These are phyloP conservation scores for Metarhizium sp. DNA, from an alignment of 2,329 filamentous ascomycete species.

Conservation along the genomic window DNA sequence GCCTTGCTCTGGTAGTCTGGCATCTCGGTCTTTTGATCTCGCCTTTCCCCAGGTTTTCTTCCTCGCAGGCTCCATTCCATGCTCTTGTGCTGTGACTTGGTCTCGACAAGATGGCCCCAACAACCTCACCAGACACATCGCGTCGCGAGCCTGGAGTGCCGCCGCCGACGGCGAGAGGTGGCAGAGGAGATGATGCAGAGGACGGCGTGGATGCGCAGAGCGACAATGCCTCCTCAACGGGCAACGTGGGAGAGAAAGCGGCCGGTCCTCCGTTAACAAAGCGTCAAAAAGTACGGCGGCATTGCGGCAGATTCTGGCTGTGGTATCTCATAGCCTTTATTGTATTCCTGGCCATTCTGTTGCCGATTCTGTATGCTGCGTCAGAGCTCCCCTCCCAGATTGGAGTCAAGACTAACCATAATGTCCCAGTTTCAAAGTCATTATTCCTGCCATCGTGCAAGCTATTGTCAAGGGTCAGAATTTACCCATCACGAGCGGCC, in stretches of 20 bases:
- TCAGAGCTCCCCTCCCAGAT: not conserved
- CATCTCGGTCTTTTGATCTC: not conserved
- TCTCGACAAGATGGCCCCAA: not conserved
- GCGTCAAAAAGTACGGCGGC: constrained; percentile 27
- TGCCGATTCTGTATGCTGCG: constrained; percentile 34
- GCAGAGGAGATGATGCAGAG: not conserved
- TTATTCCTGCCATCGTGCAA: constrained; percentile 36
- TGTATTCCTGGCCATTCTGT: constrained; percentile 32
- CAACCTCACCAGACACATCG: not conserved
- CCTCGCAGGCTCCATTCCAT: not conserved
- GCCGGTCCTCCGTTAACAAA: constrained; percentile 9
- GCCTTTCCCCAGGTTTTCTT: not conserved
- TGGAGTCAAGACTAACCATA: constrained; percentile 4
- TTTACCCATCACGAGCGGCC: constrained; percentile 27
- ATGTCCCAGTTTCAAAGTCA: constrained; percentile 30
- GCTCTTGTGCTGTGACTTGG: not conserved
- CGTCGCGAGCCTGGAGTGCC: not conserved
- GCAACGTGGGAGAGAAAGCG: constrained; percentile 5
- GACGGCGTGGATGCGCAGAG: not conserved
- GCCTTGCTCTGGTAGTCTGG: too few relatives aligned
- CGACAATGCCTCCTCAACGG: constrained; percentile 1
- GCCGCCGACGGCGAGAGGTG: not conserved
- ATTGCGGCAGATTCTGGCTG: constrained; percentile 33
- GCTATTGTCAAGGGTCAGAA: constrained; percentile 30
- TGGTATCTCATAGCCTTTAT: constrained; percentile 31